A percentile compares a stretch with the other conserved stretches of the same genome.
Evolutionary conservation across 2,329 filamentous ascomycete species (phyloP).

Genomic region (Chrysosphaeria jannelii): DNA sequence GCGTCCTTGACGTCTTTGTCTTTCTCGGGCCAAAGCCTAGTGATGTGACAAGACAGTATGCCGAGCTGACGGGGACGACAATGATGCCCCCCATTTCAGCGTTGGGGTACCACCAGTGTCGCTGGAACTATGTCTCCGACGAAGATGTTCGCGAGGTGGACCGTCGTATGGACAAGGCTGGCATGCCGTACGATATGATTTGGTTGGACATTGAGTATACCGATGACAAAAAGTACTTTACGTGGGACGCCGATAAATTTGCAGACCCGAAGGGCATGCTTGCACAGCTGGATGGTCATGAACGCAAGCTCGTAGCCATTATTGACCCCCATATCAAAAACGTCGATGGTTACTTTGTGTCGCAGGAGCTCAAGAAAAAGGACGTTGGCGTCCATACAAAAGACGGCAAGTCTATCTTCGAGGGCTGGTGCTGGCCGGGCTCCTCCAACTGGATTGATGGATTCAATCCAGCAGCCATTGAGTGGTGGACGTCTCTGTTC

Average conservation of each 20-base stretch:
- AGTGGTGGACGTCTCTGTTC: constrained; percentile 81
- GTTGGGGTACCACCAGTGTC: constrained; percentile 85
- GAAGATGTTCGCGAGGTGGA: constrained; percentile 94
- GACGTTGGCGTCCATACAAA: constrained; percentile 71
- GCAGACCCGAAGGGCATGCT: constrained; percentile 65
- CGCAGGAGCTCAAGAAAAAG: constrained; percentile 57
- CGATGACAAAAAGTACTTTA: constrained; percentile 93
- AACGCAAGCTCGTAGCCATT: constrained; percentile 74
- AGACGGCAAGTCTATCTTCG: constrained; percentile 59
- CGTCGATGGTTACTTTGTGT: constrained; percentile 42
- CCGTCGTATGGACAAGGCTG: constrained; percentile 77
- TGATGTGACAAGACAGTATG: constrained; percentile 55
- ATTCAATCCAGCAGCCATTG: constrained; percentile 72
- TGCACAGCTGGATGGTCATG: constrained; percentile 55
- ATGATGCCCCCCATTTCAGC: constrained; percentile 79
- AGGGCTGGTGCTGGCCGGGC: constrained; percentile 97
- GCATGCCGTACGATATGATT: constrained; percentile 94
- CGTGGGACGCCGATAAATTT: constrained; percentile 79
- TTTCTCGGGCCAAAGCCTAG: constrained; percentile 71
- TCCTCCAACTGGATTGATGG: constrained; percentile 89
- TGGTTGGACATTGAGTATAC: constrained; percentile 98
- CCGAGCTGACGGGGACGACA: constrained; percentile 72
- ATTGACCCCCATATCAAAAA: constrained; percentile 99
- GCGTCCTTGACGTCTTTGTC: constrained; percentile 73
- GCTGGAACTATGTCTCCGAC: constrained; percentile 96